A percentile compares a stretch with the other conserved stretches of the same genome.
Conservation (phyloP, 257 asterid genomes). For the Fraxinus pennsylvanica region DNA sequence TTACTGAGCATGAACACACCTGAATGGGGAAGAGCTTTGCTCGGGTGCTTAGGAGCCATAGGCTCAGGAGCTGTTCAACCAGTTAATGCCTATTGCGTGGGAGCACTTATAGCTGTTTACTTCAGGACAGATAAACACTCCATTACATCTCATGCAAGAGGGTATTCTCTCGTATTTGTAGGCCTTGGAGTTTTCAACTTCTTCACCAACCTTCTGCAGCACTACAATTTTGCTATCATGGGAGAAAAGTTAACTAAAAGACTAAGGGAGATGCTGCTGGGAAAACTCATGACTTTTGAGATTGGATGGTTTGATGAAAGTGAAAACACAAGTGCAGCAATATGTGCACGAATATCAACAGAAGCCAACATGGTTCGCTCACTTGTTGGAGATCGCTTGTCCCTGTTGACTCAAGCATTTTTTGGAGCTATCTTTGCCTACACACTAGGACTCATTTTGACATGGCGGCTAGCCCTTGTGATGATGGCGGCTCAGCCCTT, state of each 20-base stretch:
- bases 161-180: slow-evolving; percentile 44
- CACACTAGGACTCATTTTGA: slow-evolving; percentile 50
- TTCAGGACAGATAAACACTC: slow-evolving; percentile 49
- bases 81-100: slow-evolving; percentile 63
- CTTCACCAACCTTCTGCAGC: slow-evolving; percentile 57
- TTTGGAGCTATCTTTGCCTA: slow-evolving; percentile 59
- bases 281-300: slow-evolving; percentile 56
- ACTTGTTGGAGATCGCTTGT: slow-evolving; percentile 64
- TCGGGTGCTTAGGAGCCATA: slow-evolving; percentile 73
- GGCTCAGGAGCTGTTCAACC: slow-evolving; percentile 74
- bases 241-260: slow-evolving; percentile 62
- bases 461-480: slow-evolving; percentile 63
- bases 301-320: slow-evolving; percentile 62
- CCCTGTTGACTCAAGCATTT: slow-evolving; percentile 50
- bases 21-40: slow-evolving; percentile 57
- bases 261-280: slow-evolving; percentile 49
- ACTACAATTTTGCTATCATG: slow-evolving; percentile 62
- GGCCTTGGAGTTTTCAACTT: slow-evolving; percentile 63
- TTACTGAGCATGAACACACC: slow-evolving; percentile 68
- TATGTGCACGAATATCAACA: slow-evolving; percentile 54
- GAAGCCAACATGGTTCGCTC: slow-evolving; percentile 64
- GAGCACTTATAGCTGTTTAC: slow-evolving; percentile 60
- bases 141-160: slow-evolving; percentile 51
- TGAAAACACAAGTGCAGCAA: slow-evolving; percentile 60
- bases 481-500: slow-evolving; percentile 71